Base-by-base conservation (phyloP, 805 yeast genomes). In the Danielia reshetovae region DNA sequence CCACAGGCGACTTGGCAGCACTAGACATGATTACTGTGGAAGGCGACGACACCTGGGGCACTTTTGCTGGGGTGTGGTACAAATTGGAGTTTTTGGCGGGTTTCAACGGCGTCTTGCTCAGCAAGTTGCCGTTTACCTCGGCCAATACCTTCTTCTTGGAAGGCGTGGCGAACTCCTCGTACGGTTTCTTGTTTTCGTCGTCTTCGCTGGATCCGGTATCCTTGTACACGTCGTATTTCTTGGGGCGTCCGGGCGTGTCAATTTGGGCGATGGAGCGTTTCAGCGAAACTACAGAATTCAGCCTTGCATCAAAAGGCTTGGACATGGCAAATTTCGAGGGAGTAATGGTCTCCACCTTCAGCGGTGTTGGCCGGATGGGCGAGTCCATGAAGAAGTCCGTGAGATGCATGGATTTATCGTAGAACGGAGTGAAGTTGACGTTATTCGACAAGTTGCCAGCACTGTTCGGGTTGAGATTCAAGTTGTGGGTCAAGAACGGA, bases 371-470 rank as follows among this genome's bases (percentile, higher is more conserved):
- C 18, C 57, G 47, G 25, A 65, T 62, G 11, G 72, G 72, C n/a
- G 67, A 57, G 34, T 67, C 72, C 57, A 64, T 65, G 46, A 65
- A 66, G 33, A 67, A 66, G 43, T 67, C 72, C 5, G 66, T 49
- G 27, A 66, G 46, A 37, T 62, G 71, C 37, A 64, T 49, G 3
- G 68, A 55, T 43, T 62, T 65, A 36, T 66, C 71, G 42, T 62
- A 66, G 39, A 59, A 62, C 3, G 72, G 72, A n/a, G 72, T 67
- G 38, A 65, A 54, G 30, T 27, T 36, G 12, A 43, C 38, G 30
- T 53, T 57, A 29, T 47, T 52, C 29, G 59, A 41, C 18, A 36
- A 29, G 36, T 38, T 33, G 25, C 42, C 38, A 27, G 43, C 46
- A 36, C 48, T 51, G 32, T 45, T 39, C 35, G 51, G 48, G 35